These are phyloP conservation scores for Blastocystis sp. DNA, from an alignment of 352 stramenopile species.

Conservation along the genomic window DNA sequence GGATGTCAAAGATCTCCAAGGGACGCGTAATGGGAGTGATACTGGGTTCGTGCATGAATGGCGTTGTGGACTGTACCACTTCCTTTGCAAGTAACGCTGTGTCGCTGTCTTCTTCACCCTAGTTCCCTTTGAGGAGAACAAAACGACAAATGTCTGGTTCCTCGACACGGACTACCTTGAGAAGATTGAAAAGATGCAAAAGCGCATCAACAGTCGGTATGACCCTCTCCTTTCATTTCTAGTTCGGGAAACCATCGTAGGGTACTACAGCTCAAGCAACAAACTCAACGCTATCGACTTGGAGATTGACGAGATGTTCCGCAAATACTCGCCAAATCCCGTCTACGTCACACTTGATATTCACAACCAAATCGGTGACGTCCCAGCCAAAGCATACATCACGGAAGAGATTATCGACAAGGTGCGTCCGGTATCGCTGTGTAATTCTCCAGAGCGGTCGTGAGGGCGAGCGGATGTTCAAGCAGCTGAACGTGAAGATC, in stretches of 20 bases:
- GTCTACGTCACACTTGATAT: constrained; percentile 55
- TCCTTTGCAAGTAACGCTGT: constrained; percentile 44
- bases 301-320: constrained; percentile 57
- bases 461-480: constrained; percentile 48
- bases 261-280: constrained; percentile 53
- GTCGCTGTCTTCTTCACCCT: background rate
- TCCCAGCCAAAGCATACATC: constrained; percentile 55
- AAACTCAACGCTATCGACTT: constrained; percentile 51
- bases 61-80: constrained; percentile 43
- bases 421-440: background rate
- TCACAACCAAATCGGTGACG: constrained; percentile 47
- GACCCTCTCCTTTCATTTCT: background rate
- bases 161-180: constrained; percentile 54
- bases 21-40: constrained; percentile 48
- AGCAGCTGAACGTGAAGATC: constrained; percentile 48
- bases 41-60: constrained; percentile 12
- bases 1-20: constrained; percentile 51
- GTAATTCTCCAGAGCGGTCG: constrained; percentile 24
- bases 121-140: constrained; percentile 58
- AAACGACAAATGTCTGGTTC: constrained; percentile 50
- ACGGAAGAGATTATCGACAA: constrained; percentile 47
- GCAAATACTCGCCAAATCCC: constrained; percentile 43
- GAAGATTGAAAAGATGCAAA: constrained; percentile 57
- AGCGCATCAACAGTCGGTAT: constrained; percentile 35
- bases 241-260: constrained; percentile 51